These are phyloP conservation scores for Entoloma clypeatum DNA, from an alignment of 1,284 basidiomycete genomes.

Conservation along the genomic window DNA sequence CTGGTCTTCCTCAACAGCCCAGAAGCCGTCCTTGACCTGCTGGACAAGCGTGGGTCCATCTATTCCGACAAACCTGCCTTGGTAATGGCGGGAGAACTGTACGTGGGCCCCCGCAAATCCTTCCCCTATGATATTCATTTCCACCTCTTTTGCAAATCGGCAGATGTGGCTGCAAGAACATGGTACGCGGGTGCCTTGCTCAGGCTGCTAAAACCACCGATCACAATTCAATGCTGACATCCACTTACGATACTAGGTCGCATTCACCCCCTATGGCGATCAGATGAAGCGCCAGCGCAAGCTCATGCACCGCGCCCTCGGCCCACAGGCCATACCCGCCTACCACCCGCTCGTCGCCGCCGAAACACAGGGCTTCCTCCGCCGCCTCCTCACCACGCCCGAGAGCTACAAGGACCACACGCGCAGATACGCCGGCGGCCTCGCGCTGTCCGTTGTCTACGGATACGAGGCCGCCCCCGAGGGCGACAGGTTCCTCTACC, in stretches of 20 bases:
- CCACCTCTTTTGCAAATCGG: constrained; percentile 7
- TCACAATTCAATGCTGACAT: too few relatives aligned
- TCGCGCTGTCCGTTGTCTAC: constrained; percentile 61
- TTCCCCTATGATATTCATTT: constrained; percentile 8
- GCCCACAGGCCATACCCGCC: constrained; percentile 43
- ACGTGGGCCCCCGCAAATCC: constrained; percentile 13
- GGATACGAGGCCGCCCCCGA: constrained; percentile 53
- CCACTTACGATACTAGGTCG: constrained; percentile 38
- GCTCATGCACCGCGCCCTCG: constrained; percentile 62
- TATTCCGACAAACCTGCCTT: constrained; percentile 70
- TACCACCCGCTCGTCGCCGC: constrained; percentile 58
- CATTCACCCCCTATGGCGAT: constrained; percentile 64
- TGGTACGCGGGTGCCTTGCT: constrained; percentile 40
- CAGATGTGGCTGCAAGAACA: constrained; percentile 65
- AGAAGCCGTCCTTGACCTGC: constrained; percentile 54
- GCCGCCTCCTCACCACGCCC: constrained; percentile 41
- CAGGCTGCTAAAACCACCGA: constrained; percentile 4
- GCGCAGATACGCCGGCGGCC: constrained; percentile 54
- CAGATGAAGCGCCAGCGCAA: constrained; percentile 59
- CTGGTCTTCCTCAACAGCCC: constrained; percentile 63
- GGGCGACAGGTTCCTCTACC: constrained; percentile 51
- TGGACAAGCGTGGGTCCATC: constrained; percentile 64
- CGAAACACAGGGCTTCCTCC: constrained; percentile 49
- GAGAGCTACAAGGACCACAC: constrained; percentile 40
- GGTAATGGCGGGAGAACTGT: constrained; percentile 63